phyloP scores from a whole-genome alignment of 2,329 filamentous ascomycete genomes.

The Gnomoniopsis smithogilvyi region DNA sequence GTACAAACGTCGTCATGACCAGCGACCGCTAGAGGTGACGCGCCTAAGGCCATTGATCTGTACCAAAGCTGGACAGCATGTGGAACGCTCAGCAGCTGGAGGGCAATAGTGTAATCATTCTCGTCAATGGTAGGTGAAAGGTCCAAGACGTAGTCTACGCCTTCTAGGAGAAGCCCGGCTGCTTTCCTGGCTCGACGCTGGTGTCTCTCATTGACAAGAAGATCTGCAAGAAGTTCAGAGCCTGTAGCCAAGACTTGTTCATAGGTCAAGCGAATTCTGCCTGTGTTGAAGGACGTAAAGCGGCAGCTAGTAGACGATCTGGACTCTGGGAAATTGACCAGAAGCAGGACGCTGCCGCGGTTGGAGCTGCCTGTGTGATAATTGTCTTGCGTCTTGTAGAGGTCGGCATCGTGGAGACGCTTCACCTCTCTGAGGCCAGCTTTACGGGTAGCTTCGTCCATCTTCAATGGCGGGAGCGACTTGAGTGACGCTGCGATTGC shows the following conservation, averaged over 20 bases:
- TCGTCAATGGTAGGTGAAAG: conserved; percentile 14
- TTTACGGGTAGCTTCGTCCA: background rate
- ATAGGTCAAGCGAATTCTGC: conserved; percentile 2
- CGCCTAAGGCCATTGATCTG: conserved; percentile 1
- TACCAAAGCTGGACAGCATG: conserved; percentile 16
- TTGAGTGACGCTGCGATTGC: background rate
- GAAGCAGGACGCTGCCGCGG: background rate
- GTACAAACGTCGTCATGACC: conserved; percentile 16
- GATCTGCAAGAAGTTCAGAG: background rate
- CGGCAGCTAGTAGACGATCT: background rate
- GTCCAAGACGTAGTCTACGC: conserved; percentile 12
- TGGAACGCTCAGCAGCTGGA: conserved; percentile 7
- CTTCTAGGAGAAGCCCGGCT: background rate
- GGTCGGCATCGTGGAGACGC: conserved; percentile 10
- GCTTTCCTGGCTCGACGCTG: conserved; percentile 8
- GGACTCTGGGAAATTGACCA: conserved; percentile 7
- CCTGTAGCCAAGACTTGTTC: conserved; percentile 9
- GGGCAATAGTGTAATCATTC: conserved; percentile 7
- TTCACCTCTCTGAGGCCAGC: background rate
- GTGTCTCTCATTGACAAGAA: conserved; percentile 4
- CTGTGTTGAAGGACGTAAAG: background rate
- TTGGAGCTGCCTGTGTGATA: background rate
- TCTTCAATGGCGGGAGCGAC: background rate
- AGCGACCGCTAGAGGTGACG: background rate
- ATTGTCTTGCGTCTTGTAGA: conserved; percentile 2